These are phyloP conservation scores for Capsicum chinense DNA, from an alignment of 257 asterid species.

Conservation along the genomic window DNA sequence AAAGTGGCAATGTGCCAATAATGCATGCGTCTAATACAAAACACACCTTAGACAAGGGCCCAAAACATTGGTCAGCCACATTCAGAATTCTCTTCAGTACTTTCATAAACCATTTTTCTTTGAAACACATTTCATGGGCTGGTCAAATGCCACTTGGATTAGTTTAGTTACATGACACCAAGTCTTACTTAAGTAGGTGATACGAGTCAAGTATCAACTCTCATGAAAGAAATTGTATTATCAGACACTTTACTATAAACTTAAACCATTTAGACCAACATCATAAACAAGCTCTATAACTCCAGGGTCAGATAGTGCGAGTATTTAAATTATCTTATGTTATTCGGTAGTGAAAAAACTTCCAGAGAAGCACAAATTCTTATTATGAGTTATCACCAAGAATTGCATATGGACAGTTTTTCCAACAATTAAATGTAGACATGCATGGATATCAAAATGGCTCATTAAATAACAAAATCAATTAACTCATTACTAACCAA, in stretches of 20 bases:
- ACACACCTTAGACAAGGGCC: neutral
- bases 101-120: neutral
- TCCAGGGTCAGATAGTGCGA: neutral
- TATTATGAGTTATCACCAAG: conserved; percentile 20
- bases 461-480: neutral
- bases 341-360: neutral
- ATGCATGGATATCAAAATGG: neutral
- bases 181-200: conserved; percentile 17
- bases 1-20: neutral
- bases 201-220: neutral
- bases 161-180: neutral
- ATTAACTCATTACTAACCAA: conserved; percentile 58
- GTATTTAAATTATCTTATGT: neutral
- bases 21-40: neutral
- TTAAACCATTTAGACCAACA: neutral
- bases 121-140: neutral
- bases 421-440: conserved; percentile 17
- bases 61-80: conserved; percentile 16
- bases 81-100: neutral
- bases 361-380: neutral
- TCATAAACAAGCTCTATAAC: conserved; percentile 19
- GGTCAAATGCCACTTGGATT: conserved; percentile 11
- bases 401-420: neutral
- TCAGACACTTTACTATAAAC: neutral
- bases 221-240: neutral